Evolutionary conservation across 345 rosid species (phyloP), one percentile per base, ranked within the genome.

Genomic region (Punica granatum): DNA sequence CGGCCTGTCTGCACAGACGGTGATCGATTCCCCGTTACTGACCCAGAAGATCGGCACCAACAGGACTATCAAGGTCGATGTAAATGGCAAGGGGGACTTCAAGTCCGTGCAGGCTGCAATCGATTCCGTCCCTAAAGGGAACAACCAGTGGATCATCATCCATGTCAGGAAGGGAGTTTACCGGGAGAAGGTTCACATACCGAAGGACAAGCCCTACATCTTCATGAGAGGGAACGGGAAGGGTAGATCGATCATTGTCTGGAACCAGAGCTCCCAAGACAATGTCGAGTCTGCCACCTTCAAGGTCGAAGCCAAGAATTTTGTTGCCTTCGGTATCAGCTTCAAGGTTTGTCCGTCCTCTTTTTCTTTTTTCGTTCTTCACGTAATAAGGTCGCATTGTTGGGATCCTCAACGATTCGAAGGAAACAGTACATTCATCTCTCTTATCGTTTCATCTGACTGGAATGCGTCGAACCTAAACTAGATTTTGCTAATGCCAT

Each of bases 151-250:
- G 98, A 70, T 90, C 59, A 82, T 90, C 65, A 83, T 93, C 76
- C 97, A 93, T 74, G 65, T 93, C 18, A 82, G 91, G 77, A 89
- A 90, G 79, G 98, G 98, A 60, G 67, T 81, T 21, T 90, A 87
- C 74, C 88, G 97, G 68, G 98, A 90, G 77, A 93, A 83, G 79
- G 84, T 90, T 35, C 82, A 78, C 60, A 74, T 90, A 65, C 94
- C 98, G 1, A 71, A 78, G 68, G 84, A 71, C 48, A 93, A 89
- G 61, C 92, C 89, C 1, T 90, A 72, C 56, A 86, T 93, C 63
- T 93, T 93, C 83, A 34, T 93, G 92, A 87, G 98, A 79, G 98
- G 98, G 46, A 90, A 93, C 31, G 98, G 98, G 8, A 93, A 59
- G 78, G 97, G 98, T 25, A 87, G 75, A 72, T 90, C 98, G 0